Evolutionary conservation across 352 stramenopile species (phyloP), one percentile per base, ranked within the genome.

Genomic region (Pythium chondricola): DNA sequence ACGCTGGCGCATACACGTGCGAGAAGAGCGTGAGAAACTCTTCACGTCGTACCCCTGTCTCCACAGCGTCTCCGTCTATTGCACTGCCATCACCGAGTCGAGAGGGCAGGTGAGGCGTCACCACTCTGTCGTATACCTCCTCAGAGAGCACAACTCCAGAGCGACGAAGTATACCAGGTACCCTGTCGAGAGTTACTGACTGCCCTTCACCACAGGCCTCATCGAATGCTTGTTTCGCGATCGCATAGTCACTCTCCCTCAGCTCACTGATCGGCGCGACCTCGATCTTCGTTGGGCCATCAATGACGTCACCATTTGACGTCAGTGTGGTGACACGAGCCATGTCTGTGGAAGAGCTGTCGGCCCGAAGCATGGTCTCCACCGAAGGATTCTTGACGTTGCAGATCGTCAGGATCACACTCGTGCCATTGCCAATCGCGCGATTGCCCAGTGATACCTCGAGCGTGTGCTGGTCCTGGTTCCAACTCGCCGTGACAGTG

Each of bases 201-300:
- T 68, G 51, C 8, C 31, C 24, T 5, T 26, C 43, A 1, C 8
- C 21, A 39, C 41, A 56, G 5, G 53, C 51, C 18, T 57, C 43
- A 8, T 57, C 33, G 29, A 75, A 67, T 0, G 65, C 62, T 26
- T 53, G 61, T 6, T 52, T 67, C 7, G 76, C 58, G 9, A 69
- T 20, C 4, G 63, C 48, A 47, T 82, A 87, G 29, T 88, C 75
- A n/a, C 33, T 49, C 39, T 82, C 69, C 3, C 74, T 65, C 0
- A 90, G 63, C 31, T 85, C 67, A 31, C 74, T 88, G 48, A 86
- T 90, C 3, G 61, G 51, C 1, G 79, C 61, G n/a, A 88, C 63
- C 26, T 85, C 67, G 16, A 90, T 47, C 36, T 52, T 69, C 14
- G 41, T 70, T 0, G 79, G 79, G 0, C 75, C 79, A 50, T 88